Percentiles rank a stretch among this genome's conserved stretches.
Conservation (phyloP, 768 basidiomycete genomes). For the Lactarius indigo region DNA sequence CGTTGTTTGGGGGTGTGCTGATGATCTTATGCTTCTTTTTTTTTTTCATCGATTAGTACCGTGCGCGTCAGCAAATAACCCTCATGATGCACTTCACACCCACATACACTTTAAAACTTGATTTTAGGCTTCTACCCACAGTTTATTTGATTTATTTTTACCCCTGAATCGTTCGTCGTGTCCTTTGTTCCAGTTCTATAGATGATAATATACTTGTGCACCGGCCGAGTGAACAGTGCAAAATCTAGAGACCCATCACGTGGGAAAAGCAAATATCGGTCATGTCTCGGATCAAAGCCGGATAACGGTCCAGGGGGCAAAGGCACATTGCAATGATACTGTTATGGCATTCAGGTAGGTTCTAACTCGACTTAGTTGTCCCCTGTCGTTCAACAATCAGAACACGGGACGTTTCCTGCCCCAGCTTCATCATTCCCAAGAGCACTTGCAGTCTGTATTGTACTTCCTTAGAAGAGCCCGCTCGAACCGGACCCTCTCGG, state of each 20-base stretch:
- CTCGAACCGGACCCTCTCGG: neutral
- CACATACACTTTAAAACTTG: neutral
- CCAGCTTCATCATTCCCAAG: neutral
- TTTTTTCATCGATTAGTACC: neutral
- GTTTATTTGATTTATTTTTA: neutral
- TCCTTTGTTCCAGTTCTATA: neutral
- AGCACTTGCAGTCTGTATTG: neutral
- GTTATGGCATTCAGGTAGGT: too few relatives aligned
- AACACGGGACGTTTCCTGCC: neutral
- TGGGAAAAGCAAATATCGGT: neutral
- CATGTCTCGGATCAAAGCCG: neutral
- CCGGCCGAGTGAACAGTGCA: neutral
- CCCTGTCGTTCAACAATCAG: neutral
- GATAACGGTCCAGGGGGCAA: neutral
- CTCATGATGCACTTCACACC: neutral
- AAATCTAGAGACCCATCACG: neutral
- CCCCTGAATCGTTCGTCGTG: too few relatives aligned
- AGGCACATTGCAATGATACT: neutral
- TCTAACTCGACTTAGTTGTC: neutral
- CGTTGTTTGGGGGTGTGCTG: neutral
- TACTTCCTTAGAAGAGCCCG: neutral
- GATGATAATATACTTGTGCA: neutral
- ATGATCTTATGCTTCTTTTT: neutral
- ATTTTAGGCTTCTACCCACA: neutral
- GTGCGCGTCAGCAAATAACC: neutral